Conservation (phyloP, 345 rosid genomes). For the Syzygium aqueum region DNA sequence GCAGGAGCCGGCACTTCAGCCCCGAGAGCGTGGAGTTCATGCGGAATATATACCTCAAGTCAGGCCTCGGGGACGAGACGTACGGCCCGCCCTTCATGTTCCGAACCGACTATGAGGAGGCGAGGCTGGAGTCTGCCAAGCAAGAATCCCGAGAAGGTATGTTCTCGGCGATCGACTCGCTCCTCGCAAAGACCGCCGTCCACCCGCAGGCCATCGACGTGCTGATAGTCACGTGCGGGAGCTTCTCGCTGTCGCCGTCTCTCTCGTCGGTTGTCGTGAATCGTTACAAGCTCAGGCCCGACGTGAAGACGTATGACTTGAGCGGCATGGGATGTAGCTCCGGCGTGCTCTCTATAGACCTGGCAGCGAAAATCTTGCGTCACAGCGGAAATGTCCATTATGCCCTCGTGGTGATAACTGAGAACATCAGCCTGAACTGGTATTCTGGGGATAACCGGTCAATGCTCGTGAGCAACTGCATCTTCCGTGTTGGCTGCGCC, state of each 20-base stretch:
- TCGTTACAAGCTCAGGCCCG: slow-evolving; percentile 5
- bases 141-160: slow-evolving; percentile 8
- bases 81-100: slow-evolving; percentile 13
- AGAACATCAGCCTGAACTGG: slow-evolving; percentile 14
- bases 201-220: slow-evolving; percentile 2
- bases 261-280: slow-evolving; percentile 8
- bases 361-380: slow-evolving; percentile 2
- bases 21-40: slow-evolving; percentile 12
- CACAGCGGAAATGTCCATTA: not conserved
- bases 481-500: slow-evolving; percentile 12
- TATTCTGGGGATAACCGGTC: slow-evolving; percentile 11
- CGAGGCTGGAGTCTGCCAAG: slow-evolving; percentile 2
- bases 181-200: slow-evolving; percentile 3
- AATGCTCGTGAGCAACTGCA: slow-evolving; percentile 18
- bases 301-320: slow-evolving; percentile 9
- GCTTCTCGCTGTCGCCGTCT: slow-evolving; percentile 11
- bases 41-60: slow-evolving; percentile 7
- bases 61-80: slow-evolving; percentile 15
- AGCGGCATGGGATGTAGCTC: slow-evolving; percentile 20
- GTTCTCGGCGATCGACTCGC: slow-evolving; percentile 1
- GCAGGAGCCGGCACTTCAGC: slow-evolving; percentile 1
- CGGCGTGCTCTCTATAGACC: slow-evolving; percentile 7
- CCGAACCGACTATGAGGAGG: not conserved
- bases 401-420: slow-evolving; percentile 10
- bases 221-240: slow-evolving; percentile 8